phyloP scores from a whole-genome alignment of 2,329 filamentous ascomycete species.

The Paraphoma chrysanthemicola region DNA sequence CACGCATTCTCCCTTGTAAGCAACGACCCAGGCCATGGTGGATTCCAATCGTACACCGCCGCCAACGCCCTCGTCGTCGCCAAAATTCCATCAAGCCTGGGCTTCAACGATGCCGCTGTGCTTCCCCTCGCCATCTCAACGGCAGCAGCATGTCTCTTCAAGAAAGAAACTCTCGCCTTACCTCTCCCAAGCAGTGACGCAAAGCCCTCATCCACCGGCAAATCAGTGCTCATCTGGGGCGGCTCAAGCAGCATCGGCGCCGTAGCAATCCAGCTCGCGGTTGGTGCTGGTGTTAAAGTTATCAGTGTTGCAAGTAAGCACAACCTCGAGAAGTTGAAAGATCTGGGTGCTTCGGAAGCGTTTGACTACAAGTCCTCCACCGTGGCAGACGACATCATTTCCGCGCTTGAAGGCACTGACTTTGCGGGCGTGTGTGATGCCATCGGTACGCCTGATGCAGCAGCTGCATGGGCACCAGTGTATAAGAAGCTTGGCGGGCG shows the following conservation, averaged over 20 bases:
- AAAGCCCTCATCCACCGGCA: conserved; percentile 35
- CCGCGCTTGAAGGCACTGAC: conserved; percentile 49
- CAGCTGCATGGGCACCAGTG: conserved; percentile 32
- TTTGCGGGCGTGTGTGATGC: conserved; percentile 54
- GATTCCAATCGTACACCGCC: conserved; percentile 46
- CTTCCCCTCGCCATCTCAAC: conserved; percentile 55
- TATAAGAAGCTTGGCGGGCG: conserved; percentile 38
- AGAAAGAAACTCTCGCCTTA: conserved; percentile 48
- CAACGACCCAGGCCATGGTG: conserved; percentile 28
- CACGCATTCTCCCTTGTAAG: conserved; percentile 35
- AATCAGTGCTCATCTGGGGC: conserved; percentile 60
- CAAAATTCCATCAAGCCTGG: conserved; percentile 48
- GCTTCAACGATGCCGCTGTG: conserved; percentile 50
- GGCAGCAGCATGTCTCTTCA: conserved; percentile 53
- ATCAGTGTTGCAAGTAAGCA: conserved; percentile 47
- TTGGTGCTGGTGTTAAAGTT: conserved; percentile 51
- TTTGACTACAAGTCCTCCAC: conserved; percentile 42
- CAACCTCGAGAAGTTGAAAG: conserved; percentile 37
- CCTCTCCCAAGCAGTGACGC: conserved; percentile 46
- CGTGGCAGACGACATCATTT: conserved; percentile 48
- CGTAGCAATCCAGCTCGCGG: conserved; percentile 54
- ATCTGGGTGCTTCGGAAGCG: conserved; percentile 36
- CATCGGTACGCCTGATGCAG: conserved; percentile 34
- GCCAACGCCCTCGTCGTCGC: conserved; percentile 38
- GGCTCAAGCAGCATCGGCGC: conserved; percentile 54